Conservation (phyloP, 2,329 filamentous ascomycete species). For the Epichloe aotearoae region DNA sequence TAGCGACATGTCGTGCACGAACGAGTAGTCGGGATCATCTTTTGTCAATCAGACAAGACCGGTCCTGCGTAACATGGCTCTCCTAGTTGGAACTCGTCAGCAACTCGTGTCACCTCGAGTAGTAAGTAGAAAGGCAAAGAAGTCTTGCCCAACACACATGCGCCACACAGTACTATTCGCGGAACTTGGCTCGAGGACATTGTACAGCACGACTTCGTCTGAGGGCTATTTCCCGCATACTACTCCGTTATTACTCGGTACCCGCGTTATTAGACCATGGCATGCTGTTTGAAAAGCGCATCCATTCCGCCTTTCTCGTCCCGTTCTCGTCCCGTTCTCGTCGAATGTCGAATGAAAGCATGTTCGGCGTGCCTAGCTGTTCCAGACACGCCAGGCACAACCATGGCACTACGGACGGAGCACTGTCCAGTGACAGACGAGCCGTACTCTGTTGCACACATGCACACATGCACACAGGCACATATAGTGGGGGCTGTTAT, state of each 20-base stretch:
- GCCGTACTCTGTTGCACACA: not conserved
- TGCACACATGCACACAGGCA: not conserved
- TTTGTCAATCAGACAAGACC: too few species aligned
- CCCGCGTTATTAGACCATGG: too few species aligned
- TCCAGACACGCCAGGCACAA: not conserved
- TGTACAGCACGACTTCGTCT: too few species aligned
- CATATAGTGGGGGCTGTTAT: not conserved
- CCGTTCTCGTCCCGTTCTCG: too few species aligned
- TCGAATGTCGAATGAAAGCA: too few species aligned
- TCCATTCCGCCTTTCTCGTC: too few species aligned
- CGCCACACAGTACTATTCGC: not conserved
- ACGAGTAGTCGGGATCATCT: too few species aligned
- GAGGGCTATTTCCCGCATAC: too few species aligned
- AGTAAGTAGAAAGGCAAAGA: not conserved
- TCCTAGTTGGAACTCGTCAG: not conserved
- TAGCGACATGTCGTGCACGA: not conserved
- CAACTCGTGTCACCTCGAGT: not conserved
- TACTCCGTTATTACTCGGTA: too few species aligned
- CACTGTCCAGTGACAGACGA: not conserved
- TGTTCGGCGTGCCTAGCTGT: too few species aligned
- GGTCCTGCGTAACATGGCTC: not conserved
- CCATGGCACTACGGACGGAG: not conserved
- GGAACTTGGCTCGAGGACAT: too few species aligned
- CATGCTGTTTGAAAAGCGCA: too few species aligned
- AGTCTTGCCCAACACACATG: not conserved